Evolutionary conservation across 352 stramenopile genomes (phyloP), one percentile per base, ranked within the genome.

Genomic region (Elongisporangium undulatum): DNA sequence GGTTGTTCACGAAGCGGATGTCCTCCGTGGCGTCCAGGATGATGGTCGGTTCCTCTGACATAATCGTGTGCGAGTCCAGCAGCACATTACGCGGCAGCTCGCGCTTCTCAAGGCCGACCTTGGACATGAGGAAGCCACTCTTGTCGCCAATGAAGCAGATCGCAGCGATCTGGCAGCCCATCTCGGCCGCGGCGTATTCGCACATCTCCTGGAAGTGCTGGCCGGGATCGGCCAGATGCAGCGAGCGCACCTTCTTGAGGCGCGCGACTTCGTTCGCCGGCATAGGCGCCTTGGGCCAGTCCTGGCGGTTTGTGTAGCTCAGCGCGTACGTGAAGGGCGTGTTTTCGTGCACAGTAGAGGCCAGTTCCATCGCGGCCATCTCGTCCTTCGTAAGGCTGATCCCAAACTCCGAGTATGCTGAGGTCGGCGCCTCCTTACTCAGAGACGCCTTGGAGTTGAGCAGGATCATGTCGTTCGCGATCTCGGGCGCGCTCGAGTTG

Each of bases 131-230:
- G 62, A 93, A 95, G 16, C 82, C 82, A 52, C 77, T 92, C 73
- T 92, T 95, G 71, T 93, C 85, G 22, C 85, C 85, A 20, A 94
- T 87, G 57, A 94, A 90, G 68, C 81, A 90, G 45, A 93, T 82
- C n/a, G 77, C 77, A 0, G 85, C 81, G 50, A 90, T 88, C 70
- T 89, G 80, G 67, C 85, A 94, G 52, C 81, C 81, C 67, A 90
- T 73, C 64, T 91, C 83, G 16, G 85, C 85, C 3, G 84, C 82
- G 17, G 83, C 85, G 61, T 91, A 92, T 62, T 94, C 85, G 55
- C 84, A 90, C 79, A 94, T 93, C 57, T 94, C 85, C 58, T 94
- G 85, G 64, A 94, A 94, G 57, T 93, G 85, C 61, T 83, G 71
- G 1, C 83, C 78, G 1, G 83, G 83, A 65, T 94, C 85, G 13